Conservation (phyloP, 345 rosid genomes). For the Orychophragmus violaceus region DNA sequence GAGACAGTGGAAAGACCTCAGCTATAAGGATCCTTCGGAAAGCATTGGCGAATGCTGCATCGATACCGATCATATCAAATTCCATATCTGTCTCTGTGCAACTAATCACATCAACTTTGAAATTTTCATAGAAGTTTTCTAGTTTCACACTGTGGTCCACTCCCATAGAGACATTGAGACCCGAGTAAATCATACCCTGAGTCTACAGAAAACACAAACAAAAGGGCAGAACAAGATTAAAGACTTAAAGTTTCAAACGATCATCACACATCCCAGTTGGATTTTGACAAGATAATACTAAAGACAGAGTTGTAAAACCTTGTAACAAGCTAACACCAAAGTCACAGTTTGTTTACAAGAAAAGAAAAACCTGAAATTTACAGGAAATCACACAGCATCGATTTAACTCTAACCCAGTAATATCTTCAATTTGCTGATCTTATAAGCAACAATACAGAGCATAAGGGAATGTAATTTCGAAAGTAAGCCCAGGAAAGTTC, state of each 20-base stretch:
- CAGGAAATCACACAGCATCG: not conserved
- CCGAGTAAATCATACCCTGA: slow-evolving; percentile 44
- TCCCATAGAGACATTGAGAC: slow-evolving; percentile 58
- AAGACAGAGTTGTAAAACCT: not conserved
- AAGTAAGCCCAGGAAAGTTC: not conserved
- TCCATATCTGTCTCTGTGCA: slow-evolving; percentile 60
- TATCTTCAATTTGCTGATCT: not conserved
- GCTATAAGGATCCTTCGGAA: slow-evolving; percentile 87
- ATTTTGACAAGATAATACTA: not conserved
- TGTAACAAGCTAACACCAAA: not conserved
- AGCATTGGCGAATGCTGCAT: slow-evolving; percentile 81
- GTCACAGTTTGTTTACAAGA: not conserved
- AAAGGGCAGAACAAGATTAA: not conserved
- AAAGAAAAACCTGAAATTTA: not conserved
- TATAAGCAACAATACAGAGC: not conserved
- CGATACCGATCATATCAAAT: slow-evolving; percentile 85
- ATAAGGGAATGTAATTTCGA: not conserved
- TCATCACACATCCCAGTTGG: not conserved
- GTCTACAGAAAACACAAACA: slow-evolving; percentile 51
- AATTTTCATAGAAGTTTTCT: slow-evolving; percentile 46
- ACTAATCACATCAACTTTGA: slow-evolving; percentile 59
- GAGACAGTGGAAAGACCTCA: slow-evolving; percentile 45
- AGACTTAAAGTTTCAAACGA: not conserved
- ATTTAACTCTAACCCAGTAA: not conserved
- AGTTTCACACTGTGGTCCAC: slow-evolving; percentile 47